phyloP scores from a whole-genome alignment of 192 early-diverging fungal genomes.

The Gaertneriomyces sp. region DNA sequence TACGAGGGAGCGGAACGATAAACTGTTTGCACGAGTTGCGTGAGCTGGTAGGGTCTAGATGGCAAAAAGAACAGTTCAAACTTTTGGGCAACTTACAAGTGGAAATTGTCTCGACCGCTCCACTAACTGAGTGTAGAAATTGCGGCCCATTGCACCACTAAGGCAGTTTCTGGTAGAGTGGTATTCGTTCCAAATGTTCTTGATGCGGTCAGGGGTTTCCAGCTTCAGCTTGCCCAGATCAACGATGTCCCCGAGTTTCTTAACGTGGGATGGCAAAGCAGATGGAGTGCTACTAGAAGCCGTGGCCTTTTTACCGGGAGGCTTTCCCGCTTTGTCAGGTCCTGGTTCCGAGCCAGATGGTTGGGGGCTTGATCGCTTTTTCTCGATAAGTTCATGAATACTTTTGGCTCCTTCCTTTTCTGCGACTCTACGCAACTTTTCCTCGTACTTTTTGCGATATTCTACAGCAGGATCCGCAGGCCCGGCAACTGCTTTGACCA shows the following conservation, averaged over 20 bases:
- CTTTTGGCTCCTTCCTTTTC: conserved; percentile 47
- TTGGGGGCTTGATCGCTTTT: conserved; percentile 11
- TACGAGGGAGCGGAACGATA: conserved; percentile 76
- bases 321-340: background rate
- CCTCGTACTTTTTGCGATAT: conserved; percentile 54
- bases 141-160: conserved; percentile 60
- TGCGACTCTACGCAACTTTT: conserved; percentile 56
- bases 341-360: background rate
- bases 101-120: conserved; percentile 53
- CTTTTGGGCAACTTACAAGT: conserved; percentile 40
- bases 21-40: conserved; percentile 51
- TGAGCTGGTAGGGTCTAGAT: background rate
- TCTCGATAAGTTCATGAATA: conserved; percentile 44
- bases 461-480: background rate
- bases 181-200: conserved; percentile 73
- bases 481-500: conserved; percentile 7
- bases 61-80: background rate
- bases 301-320: background rate
- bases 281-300: background rate
- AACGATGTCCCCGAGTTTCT: conserved; percentile 40
- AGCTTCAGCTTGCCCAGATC: conserved; percentile 32
- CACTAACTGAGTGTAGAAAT: conserved; percentile 57
- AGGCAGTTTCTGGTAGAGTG: conserved; percentile 59
- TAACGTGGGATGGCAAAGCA: conserved; percentile 33
- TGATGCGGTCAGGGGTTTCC: conserved; percentile 32